Base-by-base conservation (phyloP, 1,284 basidiomycete species). In the Rugosomyces carneus region DNA sequence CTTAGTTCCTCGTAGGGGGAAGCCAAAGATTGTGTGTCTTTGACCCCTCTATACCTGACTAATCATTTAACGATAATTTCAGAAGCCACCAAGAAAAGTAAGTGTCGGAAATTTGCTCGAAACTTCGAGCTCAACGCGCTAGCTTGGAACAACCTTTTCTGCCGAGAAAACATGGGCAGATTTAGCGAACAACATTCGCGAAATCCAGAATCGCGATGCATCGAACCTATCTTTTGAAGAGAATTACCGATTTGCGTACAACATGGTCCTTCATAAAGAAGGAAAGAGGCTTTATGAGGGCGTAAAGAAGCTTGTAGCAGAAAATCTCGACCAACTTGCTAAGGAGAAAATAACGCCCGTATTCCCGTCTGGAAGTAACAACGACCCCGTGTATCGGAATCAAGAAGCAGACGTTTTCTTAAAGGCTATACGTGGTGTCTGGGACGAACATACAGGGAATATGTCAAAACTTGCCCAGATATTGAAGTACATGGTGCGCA, bases 161-260 rank as follows among this genome's bases (percentile, higher is more conserved):
- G 70, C 79, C 16, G 78, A 86, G 38, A 78, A 83, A 53, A 89
- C 80, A 39, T 93, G 92, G 89, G 60, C 72, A 16, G 76, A 80
- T 53, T 71, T 96, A 11, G 76, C 85, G 15, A 71, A 73, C 46
- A 97, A 97, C 54, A 94, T 99, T 56, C 78, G 81, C 48, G 91
- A 97, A 72, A 99, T 99, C 47, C 92, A 96, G 65, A 89, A 92
- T 57, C 92, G 96, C 68, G 91, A 96, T 66, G 92, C 93, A 5
- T 83, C 83, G 46, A 87, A 84, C 59, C 80, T 99, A 23, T 96
- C 92, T 11, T 99, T 94, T 60, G 96, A 99, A 66, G 95, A 97
- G 69, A 93, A 95, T 59, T 93, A 96, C 62, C 80, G 93, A 36
- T 93, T 89, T 62, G 92, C 86, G 16, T 96, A 96, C 67, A 94